A percentile compares a stretch with the other conserved stretches of the same genome.
Conservation (phyloP, 192 early-diverging fungal genomes). For the Phycomyces blakesleeanus region DNA sequence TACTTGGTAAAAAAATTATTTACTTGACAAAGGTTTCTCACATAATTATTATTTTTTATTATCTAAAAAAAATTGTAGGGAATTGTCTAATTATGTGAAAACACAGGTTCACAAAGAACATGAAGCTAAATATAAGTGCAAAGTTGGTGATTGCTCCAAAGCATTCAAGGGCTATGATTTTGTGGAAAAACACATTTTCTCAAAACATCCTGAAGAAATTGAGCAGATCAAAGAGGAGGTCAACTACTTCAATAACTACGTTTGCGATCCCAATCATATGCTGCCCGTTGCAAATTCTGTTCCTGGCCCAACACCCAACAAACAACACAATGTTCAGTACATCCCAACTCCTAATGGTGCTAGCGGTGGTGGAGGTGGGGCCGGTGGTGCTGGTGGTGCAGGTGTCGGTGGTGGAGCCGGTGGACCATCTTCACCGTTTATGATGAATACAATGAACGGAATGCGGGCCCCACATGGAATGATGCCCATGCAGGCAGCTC, state of each 20-base stretch:
- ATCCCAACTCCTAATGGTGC: neutral
- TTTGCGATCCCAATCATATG: slow-evolving; percentile 80
- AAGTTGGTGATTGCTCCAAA: slow-evolving; percentile 73
- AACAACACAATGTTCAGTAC: neutral
- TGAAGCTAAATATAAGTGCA: slow-evolving; percentile 86
- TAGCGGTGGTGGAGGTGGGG: no score
- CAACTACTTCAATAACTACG: slow-evolving; percentile 84
- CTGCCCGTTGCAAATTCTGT: slow-evolving; percentile 27
- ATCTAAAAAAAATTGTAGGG: slow-evolving; percentile 16
- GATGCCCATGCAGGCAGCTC: slow-evolving; percentile 33
- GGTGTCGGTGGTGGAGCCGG: no score
- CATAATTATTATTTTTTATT: neutral
- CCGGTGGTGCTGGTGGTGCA: no score
- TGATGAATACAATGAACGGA: slow-evolving; percentile 20
- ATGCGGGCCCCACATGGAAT: slow-evolving; percentile 34
- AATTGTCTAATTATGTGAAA: slow-evolving; percentile 51
- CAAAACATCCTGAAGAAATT: slow-evolving; percentile 80
- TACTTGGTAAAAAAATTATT: neutral
- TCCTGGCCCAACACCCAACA: neutral
- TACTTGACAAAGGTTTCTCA: neutral
- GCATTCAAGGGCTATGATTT: slow-evolving; percentile 92
- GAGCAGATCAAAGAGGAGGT: slow-evolving; percentile 62
- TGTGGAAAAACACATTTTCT: slow-evolving; percentile 90
- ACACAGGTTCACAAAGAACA: slow-evolving; percentile 60
- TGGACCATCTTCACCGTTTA: slow-evolving; percentile 11